Conservation (phyloP, 2,329 filamentous ascomycete genomes). For the Sclerotinia sclerotiorum region DNA sequence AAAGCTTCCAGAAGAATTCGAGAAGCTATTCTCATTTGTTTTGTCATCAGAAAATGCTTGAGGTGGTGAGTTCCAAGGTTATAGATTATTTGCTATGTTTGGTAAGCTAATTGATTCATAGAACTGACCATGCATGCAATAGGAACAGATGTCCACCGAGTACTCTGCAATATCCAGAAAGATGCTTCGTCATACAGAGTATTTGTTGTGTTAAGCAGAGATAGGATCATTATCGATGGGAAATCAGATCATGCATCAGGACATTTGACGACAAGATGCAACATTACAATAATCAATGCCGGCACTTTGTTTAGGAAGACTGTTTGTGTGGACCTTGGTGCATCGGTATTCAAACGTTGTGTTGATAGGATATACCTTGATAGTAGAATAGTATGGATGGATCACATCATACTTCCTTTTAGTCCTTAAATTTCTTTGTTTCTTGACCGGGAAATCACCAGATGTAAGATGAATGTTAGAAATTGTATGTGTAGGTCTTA, state of each 20-base stretch:
- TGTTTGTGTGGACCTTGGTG: background rate
- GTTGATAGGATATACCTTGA: too few species aligned
- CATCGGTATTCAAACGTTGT: background rate
- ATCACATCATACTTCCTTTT: background rate
- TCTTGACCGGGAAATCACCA: background rate
- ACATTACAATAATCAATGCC: background rate
- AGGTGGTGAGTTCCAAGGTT: background rate
- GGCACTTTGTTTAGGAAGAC: background rate
- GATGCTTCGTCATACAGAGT: conserved; percentile 5
- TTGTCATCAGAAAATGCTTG: background rate
- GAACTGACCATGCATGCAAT: conserved; percentile 1
- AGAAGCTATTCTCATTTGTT: conserved; percentile 7
- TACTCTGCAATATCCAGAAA: background rate
- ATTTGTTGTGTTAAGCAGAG: background rate
- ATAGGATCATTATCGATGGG: background rate
- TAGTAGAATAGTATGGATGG: background rate
- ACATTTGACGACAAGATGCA: background rate
- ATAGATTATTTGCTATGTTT: background rate
- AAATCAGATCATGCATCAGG: conserved; percentile 14
- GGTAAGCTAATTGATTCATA: background rate
- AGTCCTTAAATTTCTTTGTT: too few species aligned
- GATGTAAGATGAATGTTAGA: conserved; percentile 5
- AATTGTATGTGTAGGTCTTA: background rate
- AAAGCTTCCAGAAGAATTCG: conserved; percentile 16
- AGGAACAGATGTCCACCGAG: background rate